Evolutionary conservation across 2,329 filamentous ascomycete species (phyloP).

Genomic region (Penicillium sp.): DNA sequence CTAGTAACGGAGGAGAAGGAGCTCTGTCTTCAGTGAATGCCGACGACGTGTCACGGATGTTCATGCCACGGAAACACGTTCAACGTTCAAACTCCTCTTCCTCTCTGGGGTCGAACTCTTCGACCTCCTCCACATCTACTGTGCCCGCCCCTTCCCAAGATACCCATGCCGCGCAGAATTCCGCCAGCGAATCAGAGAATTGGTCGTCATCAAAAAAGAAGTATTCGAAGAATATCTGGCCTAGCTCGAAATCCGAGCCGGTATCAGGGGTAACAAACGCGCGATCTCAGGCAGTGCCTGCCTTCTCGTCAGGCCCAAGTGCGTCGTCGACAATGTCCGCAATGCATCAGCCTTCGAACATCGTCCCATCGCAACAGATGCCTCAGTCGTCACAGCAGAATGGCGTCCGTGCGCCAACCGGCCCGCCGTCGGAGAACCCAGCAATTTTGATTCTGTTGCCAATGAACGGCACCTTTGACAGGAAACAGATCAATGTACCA

Average conservation of each 20-base stretch:
- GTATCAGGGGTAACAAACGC: conserved; percentile 62
- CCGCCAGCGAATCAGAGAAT: conserved; percentile 40
- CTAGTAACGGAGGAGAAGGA: conserved; percentile 59
- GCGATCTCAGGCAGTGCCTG: conserved; percentile 61
- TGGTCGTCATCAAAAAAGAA: conserved; percentile 50
- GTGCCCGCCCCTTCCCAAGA: conserved; percentile 35
- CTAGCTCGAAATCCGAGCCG: conserved; percentile 64
- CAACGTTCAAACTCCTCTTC: conserved; percentile 90
- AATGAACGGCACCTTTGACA: conserved; percentile 93
- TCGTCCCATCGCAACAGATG: conserved; percentile 69
- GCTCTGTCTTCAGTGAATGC: conserved; percentile 70
- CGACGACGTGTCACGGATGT: conserved; percentile 84
- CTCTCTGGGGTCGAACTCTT: conserved; percentile 65
- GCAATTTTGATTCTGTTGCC: conserved; percentile 84
- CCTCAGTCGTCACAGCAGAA: conserved; percentile 63
- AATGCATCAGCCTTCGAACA: conserved; percentile 61
- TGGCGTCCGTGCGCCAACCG: conserved; percentile 49
- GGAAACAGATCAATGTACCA: conserved; percentile 92
- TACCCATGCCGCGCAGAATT: conserved; percentile 39
- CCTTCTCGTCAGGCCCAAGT: conserved; percentile 57
- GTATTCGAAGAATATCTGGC: conserved; percentile 58
- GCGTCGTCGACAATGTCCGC: conserved; percentile 64
- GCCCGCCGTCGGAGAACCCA: conserved; percentile 58
- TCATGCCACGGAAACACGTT: conserved; percentile 82
- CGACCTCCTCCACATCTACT: conserved; percentile 58